phyloP scores from a whole-genome alignment of 805 yeast genomes.

The Candida silvicultrix region DNA sequence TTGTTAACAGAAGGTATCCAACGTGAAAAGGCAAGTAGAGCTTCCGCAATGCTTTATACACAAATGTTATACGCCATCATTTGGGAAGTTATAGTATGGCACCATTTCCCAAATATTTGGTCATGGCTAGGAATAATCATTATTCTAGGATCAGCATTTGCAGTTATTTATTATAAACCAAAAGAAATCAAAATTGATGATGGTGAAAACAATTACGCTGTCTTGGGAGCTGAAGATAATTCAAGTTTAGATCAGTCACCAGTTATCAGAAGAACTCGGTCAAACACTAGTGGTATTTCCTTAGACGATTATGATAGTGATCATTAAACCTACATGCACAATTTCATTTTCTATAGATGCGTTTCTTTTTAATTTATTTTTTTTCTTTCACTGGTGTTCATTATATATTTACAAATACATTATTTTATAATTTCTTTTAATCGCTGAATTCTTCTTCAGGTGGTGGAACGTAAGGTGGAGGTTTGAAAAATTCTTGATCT shows the following conservation, averaged over 20 bases:
- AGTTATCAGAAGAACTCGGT: neutral
- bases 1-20: constrained; percentile 78
- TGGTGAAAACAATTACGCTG: constrained; percentile 1
- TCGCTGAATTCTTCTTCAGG: constrained; percentile 29
- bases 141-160: constrained; percentile 58
- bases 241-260: neutral
- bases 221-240: neutral
- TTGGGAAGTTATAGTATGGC: constrained; percentile 70
- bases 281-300: neutral
- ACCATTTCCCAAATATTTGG: constrained; percentile 63
- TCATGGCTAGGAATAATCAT: constrained; percentile 64
- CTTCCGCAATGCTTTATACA: constrained; percentile 68
- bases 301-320: neutral
- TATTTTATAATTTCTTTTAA: neutral
- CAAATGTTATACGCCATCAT: constrained; percentile 72
- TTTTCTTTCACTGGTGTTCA: neutral
- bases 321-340: too few species aligned
- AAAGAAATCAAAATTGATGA: constrained; percentile 11
- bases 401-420: neutral
- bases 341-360: neutral
- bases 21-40: constrained; percentile 71
- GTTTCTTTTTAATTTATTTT: too few species aligned
- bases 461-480: constrained; percentile 60
- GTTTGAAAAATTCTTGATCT: constrained; percentile 69
- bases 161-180: constrained; percentile 50